Percentiles rank a stretch among this genome's conserved stretches.
phyloP scores from a whole-genome alignment of 1,139 yeast genomes.

The Pichia norvegensis region DNA sequence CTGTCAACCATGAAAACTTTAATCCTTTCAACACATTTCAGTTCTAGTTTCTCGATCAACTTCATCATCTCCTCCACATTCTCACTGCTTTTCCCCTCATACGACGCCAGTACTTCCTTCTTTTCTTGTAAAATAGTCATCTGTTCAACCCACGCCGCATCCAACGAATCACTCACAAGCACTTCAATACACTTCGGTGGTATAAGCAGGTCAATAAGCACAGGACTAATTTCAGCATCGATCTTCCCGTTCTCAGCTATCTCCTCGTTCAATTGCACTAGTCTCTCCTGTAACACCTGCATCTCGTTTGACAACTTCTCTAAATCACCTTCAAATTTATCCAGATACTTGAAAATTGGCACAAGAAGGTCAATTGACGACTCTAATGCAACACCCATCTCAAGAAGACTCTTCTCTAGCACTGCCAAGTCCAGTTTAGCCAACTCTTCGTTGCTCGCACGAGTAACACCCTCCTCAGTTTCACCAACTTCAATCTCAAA shows the following conservation, averaged over 20 bases:
- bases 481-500: constrained; percentile 11
- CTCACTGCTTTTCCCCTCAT: constrained; percentile 19
- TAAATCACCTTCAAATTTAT: constrained; percentile 50
- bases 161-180: constrained; percentile 41
- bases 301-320: constrained; percentile 51
- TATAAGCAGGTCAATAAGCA: constrained; percentile 63
- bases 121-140: constrained; percentile 51
- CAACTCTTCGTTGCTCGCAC: not conserved
- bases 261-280: constrained; percentile 50
- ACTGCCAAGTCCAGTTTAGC: constrained; percentile 4
- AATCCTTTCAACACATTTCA: constrained; percentile 62
- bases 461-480: constrained; percentile 1
- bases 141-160: constrained; percentile 51
- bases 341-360: constrained; percentile 35
- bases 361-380: constrained; percentile 24
- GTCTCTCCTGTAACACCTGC: constrained; percentile 48
- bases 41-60: constrained; percentile 37
- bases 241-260: constrained; percentile 48
- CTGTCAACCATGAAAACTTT: constrained; percentile 59
- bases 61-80: constrained; percentile 24
- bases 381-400: constrained; percentile 3
- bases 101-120: constrained; percentile 38
- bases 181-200: constrained; percentile 60
- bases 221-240: constrained; percentile 56
- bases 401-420: constrained; percentile 1